Evolutionary conservation across 306 rosid species (phyloP).

Genomic region (Prunus padus): DNA sequence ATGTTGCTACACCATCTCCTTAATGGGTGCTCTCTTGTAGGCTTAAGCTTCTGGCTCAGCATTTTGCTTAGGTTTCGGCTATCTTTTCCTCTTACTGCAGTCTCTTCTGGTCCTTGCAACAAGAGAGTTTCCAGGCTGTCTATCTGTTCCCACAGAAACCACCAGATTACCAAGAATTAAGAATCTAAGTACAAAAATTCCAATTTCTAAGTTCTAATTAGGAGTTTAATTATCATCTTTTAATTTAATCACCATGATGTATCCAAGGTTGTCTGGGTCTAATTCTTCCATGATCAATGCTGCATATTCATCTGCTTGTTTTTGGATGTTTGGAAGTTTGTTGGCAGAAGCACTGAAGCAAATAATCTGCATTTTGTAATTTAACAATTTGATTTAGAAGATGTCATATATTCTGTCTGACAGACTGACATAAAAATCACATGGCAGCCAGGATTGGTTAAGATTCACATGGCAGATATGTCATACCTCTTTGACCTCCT

Average conservation of each 20-base stretch:
- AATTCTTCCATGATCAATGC: slow-evolving; percentile 77
- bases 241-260: slow-evolving; percentile 46
- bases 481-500: slow-evolving; percentile 59
- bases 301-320: slow-evolving; percentile 66
- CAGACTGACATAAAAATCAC: background rate
- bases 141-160: slow-evolving; percentile 33
- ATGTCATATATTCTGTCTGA: background rate
- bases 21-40: slow-evolving; percentile 35
- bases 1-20: slow-evolving; percentile 29
- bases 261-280: slow-evolving; percentile 58
- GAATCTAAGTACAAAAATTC: background rate
- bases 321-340: slow-evolving; percentile 59
- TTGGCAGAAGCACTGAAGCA: slow-evolving; percentile 65
- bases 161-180: background rate
- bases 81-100: slow-evolving; percentile 40
- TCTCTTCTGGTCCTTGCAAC: slow-evolving; percentile 45
- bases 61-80: slow-evolving; percentile 50
- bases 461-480: background rate
- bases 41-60: slow-evolving; percentile 56
- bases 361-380: slow-evolving; percentile 43
- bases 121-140: slow-evolving; percentile 50
- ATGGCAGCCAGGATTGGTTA: background rate
- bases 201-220: too few relatives aligned
- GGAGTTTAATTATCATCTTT: background rate
- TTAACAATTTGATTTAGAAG: background rate